Base-by-base conservation (phyloP, 1,139 yeast species). In the Debaryomyces psychrophilus region DNA sequence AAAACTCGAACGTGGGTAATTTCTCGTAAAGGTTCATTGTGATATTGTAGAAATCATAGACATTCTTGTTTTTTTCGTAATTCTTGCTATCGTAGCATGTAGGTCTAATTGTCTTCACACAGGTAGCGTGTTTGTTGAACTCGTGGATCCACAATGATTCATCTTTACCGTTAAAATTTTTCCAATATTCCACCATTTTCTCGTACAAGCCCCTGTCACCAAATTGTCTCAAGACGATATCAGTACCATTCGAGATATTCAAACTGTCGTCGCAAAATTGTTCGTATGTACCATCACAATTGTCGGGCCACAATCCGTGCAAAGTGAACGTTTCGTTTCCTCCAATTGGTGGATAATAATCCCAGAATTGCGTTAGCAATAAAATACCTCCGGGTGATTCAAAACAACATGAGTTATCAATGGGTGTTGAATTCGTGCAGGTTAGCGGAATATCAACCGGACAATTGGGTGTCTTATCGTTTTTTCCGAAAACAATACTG, bases 81-180 rank as follows among this genome's bases (percentile, higher is more conserved):
- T 50, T 37, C 28, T 49, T 43, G 25, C 52, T 51, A 15, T 50
- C 49, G 62, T 89, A 90, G 61, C 98, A 93, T 2, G 63, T 54
- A 2, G 96, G 90, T 45, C 78, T 78, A 43, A 92, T 72, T 0
- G 97, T 90, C 31, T 83, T 79, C 70, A 92, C 83, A 65, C 98
- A 93, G 0, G 97, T 90, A 4, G 93, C 98, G 61, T 93, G 99
- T 65, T 93, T 93, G 70, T 92, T 92, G 75, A 81, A 93, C 67
- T 93, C 99, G 64, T 93, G 98, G 25, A 82, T 76, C 98, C 99
- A 93, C 46, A 93, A 72, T 18, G 78, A 68, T 50, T 83, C 89
- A 61, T 90, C 97, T 49, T 77, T 61, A 1, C 95, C 93, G 49
- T 82, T 82, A 64, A 77, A 80, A 60, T 88, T 87, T 64, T 87